phyloP scores from a whole-genome alignment of 257 asterid genomes.

The Nicotiana attenuata region DNA sequence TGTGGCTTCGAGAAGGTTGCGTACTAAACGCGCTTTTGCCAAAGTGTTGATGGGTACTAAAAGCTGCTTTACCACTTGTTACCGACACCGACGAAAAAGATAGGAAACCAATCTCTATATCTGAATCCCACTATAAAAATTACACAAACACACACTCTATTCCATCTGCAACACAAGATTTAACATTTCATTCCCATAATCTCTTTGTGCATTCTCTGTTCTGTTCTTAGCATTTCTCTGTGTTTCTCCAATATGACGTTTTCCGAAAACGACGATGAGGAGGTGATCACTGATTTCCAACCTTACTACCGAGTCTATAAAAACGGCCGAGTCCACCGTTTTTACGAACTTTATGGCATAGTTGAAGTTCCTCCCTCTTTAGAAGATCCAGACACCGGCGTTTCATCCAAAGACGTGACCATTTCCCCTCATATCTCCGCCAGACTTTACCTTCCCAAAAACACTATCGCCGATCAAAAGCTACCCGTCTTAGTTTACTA shows the following conservation, averaged over 20 bases:
- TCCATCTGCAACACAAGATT: background rate
- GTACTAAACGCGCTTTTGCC: too few species aligned
- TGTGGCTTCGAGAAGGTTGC: too few species aligned
- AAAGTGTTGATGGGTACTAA: too few species aligned
- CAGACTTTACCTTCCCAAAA: constrained; percentile 26
- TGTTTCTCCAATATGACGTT: background rate
- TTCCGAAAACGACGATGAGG: constrained; percentile 2
- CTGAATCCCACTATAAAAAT: too few species aligned
- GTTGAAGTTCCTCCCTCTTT: constrained; percentile 21
- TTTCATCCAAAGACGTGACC: constrained; percentile 26
- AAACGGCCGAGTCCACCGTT: constrained; percentile 27
- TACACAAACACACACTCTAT: background rate
- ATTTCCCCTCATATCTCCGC: constrained; percentile 28
- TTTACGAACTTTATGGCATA: background rate
- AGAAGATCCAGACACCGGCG: constrained; percentile 16
- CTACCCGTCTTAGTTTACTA: constrained; percentile 23
- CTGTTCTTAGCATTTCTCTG: too few species aligned
- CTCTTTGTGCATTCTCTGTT: background rate
- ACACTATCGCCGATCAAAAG: constrained; percentile 6
- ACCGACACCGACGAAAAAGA: too few species aligned
- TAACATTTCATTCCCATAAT: background rate
- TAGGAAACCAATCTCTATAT: too few species aligned
- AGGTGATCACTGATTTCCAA: background rate
- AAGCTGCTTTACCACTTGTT: too few species aligned
- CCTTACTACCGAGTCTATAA: constrained; percentile 24